Evolutionary conservation across 2,329 filamentous ascomycete species (phyloP), one percentile per base, ranked within the genome.

Genomic region (Lachnellula occidentalis): DNA sequence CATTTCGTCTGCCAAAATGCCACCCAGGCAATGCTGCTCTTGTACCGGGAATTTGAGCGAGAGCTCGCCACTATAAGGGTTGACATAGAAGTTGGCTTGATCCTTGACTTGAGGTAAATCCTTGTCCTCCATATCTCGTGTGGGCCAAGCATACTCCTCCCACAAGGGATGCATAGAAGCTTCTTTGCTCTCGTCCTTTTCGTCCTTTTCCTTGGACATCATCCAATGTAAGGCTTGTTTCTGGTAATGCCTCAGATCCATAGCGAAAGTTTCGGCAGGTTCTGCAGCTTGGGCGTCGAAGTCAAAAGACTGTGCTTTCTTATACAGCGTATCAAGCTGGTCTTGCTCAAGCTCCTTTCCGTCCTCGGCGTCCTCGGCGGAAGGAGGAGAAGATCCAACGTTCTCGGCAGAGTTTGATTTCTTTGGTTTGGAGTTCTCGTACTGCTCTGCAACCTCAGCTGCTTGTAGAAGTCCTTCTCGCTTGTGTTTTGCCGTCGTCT

Each of bases 161-260:
- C 94, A 99, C 0, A 99, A 72, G 0, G 94, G 94, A 71, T 99
- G 92, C 90, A 99, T 96, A 0, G 91, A 96, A 4, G 77, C 76
- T 64, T 92, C 85, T 52, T 84, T 82, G 37, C 76, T 70, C 27
- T 83, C 80, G 11, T 82, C 79, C 61, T 83, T 85, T 58, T 88
- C 80, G 59, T 95, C 84, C 64, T 85, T 92, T 69, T 99, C 94
- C 69, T 97, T 97, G 4, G 85, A 80, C 59, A 97, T 78, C 91
- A 99, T 96, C 94, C 94, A 99, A 67, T 96, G 78, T 5, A 99
- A 73, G 0, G 94, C 91, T 71, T 99, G 94, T 67, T 91, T 96
- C 69, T 99, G 94, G 63, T 99, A 99, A 50, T 90, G 90, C 3
- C 94, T 85, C 27, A 99, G 76, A 37, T 85, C 78, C 84, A 99